phyloP scores from a whole-genome alignment of 2,329 filamentous ascomycete genomes.

The Pleomassaria siparia region DNA sequence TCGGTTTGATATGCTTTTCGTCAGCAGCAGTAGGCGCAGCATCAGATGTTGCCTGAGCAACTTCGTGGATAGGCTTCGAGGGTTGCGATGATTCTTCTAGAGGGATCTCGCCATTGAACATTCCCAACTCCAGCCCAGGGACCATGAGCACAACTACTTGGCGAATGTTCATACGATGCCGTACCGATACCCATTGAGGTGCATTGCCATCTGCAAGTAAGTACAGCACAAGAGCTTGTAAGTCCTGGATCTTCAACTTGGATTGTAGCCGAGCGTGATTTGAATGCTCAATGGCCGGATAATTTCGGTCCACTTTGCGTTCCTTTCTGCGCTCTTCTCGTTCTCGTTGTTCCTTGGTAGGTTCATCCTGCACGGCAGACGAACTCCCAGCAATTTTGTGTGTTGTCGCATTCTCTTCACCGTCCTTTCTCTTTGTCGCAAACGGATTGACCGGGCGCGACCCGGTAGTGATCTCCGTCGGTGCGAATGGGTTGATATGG shows the following conservation, averaged over 20 bases:
- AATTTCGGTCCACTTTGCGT: slow-evolving; percentile 27
- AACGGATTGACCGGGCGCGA: slow-evolving; percentile 21
- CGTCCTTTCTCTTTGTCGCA: slow-evolving; percentile 7
- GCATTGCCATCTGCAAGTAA: slow-evolving; percentile 60
- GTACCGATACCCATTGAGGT: slow-evolving; percentile 65
- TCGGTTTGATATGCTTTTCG: slow-evolving; percentile 18
- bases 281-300: slow-evolving; percentile 52
- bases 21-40: slow-evolving; percentile 1
- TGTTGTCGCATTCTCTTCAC: background rate
- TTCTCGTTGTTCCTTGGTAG: background rate
- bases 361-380: background rate
- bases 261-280: slow-evolving; percentile 56
- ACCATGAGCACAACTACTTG: slow-evolving; percentile 92
- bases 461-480: background rate
- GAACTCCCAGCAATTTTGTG: background rate
- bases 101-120: slow-evolving; percentile 68
- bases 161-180: slow-evolving; percentile 56
- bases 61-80: background rate
- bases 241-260: slow-evolving; percentile 59
- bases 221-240: slow-evolving; percentile 61
- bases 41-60: background rate
- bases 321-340: slow-evolving; percentile 20
- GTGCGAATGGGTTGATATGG: slow-evolving; percentile 22
- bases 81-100: slow-evolving; percentile 16
- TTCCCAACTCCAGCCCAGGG: slow-evolving; percentile 83